Evolutionary conservation across 2,329 filamentous ascomycete genomes (phyloP).

Genomic region (Ophiostoma montium): DNA sequence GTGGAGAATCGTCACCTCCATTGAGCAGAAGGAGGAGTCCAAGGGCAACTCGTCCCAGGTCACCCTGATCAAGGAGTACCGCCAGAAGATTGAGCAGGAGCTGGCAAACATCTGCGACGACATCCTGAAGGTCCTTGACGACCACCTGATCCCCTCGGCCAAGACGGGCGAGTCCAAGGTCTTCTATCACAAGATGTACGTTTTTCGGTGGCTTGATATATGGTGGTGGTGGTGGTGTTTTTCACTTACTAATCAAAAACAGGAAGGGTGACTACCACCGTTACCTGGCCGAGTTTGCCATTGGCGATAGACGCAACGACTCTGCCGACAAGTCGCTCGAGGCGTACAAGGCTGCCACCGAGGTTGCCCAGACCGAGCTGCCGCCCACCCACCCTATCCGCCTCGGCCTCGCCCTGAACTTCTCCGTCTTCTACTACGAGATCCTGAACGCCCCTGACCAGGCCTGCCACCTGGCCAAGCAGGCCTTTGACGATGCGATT

Average conservation of each 20-base stretch:
- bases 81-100: constrained; percentile 94
- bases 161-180: constrained; percentile 97
- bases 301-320: constrained; percentile 87
- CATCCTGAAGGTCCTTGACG: constrained; percentile 85
- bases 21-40: constrained; percentile 98
- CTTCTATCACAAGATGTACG: constrained; percentile 98
- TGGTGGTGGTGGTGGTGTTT: no score
- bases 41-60: constrained; percentile 95
- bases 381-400: constrained; percentile 88
- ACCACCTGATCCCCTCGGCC: constrained; percentile 86
- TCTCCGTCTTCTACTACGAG: constrained; percentile 41
- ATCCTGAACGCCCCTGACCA: constrained; percentile 97
- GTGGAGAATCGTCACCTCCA: constrained; percentile 98
- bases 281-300: constrained; percentile 93
- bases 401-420: constrained; percentile 78
- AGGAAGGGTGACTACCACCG: constrained; percentile 99
- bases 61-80: constrained; percentile 90
- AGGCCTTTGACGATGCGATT: constrained; percentile 92
- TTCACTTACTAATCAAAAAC: background rate
- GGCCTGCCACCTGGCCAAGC: constrained; percentile 95
- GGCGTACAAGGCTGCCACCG: constrained; percentile 89
- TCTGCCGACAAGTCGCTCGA: constrained; percentile 89
- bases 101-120: constrained; percentile 96
- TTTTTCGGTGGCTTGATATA: background rate
- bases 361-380: constrained; percentile 78